Conservation (phyloP, 192 early-diverging fungal genomes). For the Helicostylum pulchrum region DNA sequence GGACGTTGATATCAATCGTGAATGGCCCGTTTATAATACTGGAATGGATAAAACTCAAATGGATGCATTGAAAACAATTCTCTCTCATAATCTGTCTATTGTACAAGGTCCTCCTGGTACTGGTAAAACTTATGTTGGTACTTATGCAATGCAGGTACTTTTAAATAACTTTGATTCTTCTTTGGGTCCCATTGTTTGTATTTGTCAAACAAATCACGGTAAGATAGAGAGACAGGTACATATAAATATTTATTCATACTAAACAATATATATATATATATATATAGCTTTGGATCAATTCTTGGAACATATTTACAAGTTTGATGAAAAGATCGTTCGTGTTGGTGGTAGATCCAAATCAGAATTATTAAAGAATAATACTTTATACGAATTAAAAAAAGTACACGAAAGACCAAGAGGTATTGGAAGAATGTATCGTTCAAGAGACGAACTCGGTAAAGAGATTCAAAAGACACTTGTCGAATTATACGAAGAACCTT, state of each 20-base stretch:
- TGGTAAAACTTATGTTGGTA: constrained; percentile 56
- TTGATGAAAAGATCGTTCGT: constrained; percentile 44
- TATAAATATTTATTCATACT: neutral
- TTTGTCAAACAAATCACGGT: constrained; percentile 61
- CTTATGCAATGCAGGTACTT: constrained; percentile 44
- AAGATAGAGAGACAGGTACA: neutral
- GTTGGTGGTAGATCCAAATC: constrained; percentile 51
- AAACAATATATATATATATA: neutral
- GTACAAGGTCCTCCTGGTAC: constrained; percentile 61
- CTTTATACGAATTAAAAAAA: constrained; percentile 40
- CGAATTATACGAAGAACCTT: constrained; percentile 45
- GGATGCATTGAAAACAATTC: constrained; percentile 44
- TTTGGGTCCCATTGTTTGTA: constrained; percentile 44
- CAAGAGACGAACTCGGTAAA: constrained; percentile 31
- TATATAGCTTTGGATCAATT: constrained; percentile 38
- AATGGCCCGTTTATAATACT: constrained; percentile 23
- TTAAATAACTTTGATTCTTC: constrained; percentile 34
- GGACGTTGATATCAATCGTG: constrained; percentile 11
- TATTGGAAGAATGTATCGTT: constrained; percentile 16
- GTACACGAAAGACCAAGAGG: constrained; percentile 26
- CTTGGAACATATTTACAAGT: constrained; percentile 39
- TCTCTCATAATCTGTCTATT: constrained; percentile 43
- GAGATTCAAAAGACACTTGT: constrained; percentile 33
- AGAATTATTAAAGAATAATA: constrained; percentile 24
- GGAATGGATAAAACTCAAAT: constrained; percentile 40